These are phyloP conservation scores for Colletotrichum aenigma DNA, from an alignment of 2,329 filamentous ascomycete genomes.

Conservation along the genomic window DNA sequence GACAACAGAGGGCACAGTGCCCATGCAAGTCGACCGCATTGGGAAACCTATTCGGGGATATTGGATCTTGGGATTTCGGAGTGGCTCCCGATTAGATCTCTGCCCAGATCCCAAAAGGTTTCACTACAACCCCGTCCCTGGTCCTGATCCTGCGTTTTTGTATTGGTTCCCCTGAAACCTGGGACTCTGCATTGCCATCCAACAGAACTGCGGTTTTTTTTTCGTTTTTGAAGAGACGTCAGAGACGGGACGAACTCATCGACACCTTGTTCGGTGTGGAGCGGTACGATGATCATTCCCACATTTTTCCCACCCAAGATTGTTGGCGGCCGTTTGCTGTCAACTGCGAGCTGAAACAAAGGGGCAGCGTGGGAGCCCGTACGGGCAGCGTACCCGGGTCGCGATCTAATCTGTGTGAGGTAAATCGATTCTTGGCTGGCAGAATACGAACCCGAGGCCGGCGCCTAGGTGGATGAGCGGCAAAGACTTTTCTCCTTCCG, in stretches of 20 bases:
- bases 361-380: background rate
- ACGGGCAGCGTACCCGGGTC: background rate
- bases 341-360: background rate
- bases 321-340: background rate
- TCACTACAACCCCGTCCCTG: background rate
- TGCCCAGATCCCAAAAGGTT: background rate
- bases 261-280: background rate
- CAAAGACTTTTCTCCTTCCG: background rate
- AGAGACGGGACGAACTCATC: background rate
- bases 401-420: background rate
- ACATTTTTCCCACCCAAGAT: background rate
- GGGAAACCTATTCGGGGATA: background rate
- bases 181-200: background rate
- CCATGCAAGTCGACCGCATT: background rate
- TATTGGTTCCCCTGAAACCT: background rate
- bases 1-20: background rate
- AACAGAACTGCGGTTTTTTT: background rate
- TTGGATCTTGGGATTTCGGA: background rate
- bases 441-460: background rate
- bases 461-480: background rate
- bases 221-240: background rate
- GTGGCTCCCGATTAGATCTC: background rate
- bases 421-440: background rate
- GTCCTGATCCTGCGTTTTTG: background rate
- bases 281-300: background rate